phyloP scores from a whole-genome alignment of 345 rosid genomes.

The Melaleuca alternifolia region DNA sequence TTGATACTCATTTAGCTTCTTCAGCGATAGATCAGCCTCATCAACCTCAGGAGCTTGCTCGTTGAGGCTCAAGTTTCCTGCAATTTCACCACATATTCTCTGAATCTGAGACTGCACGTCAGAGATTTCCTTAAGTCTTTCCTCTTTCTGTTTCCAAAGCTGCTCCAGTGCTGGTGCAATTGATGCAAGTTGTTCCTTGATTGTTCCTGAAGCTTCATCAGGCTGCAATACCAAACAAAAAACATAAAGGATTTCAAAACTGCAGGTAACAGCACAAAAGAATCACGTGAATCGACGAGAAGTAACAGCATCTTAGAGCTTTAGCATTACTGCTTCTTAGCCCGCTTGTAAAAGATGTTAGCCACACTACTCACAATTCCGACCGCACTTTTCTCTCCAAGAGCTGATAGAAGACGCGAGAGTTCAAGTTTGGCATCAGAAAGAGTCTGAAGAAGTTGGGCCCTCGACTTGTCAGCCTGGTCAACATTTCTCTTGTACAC shows the following conservation, averaged over 20 bases:
- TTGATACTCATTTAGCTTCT: conserved; percentile 72
- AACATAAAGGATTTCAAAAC: not conserved
- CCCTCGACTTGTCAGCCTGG: conserved; percentile 77
- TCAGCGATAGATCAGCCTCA: conserved; percentile 72
- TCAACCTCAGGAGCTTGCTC: conserved; percentile 55
- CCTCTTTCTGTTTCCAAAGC: conserved; percentile 88
- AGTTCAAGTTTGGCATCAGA: conserved; percentile 83
- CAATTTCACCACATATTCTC: conserved; percentile 78
- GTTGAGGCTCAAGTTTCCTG: conserved; percentile 42
- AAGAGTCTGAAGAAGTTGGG: conserved; percentile 73
- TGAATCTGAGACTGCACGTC: conserved; percentile 82
- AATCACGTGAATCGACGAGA: not conserved
- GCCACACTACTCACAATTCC: conserved; percentile 47
- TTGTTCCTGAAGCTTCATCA: conserved; percentile 69
- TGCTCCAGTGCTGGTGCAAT: conserved; percentile 90
- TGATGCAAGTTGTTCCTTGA: conserved; percentile 90
- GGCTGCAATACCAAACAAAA: conserved; percentile 39
- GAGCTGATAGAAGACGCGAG: conserved; percentile 60
- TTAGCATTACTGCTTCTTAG: not conserved
- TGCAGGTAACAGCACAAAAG: not conserved
- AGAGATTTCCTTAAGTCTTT: conserved; percentile 68
- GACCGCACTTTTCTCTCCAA: conserved; percentile 63
- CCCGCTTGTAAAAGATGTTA: not conserved
- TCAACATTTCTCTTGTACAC: conserved; percentile 93
- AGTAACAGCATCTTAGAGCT: not conserved